Conservation (phyloP, 2,329 filamentous ascomycete species). For the Aureobasidium sp. region DNA sequence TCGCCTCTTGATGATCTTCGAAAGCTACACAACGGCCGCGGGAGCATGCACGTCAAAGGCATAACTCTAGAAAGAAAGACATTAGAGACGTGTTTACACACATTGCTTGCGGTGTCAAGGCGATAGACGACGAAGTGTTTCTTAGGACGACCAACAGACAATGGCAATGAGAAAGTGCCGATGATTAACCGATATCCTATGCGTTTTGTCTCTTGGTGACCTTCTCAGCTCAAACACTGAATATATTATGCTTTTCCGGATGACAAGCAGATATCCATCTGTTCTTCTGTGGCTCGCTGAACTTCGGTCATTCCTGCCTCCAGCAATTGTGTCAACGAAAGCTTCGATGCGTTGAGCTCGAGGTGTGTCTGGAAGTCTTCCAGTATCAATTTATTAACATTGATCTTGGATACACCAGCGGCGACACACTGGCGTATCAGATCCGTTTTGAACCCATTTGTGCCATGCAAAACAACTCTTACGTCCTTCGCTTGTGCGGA, state of each 20-base stretch:
- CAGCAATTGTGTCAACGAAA: constrained; percentile 45
- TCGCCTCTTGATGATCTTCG: neutral
- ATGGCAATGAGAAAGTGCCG: neutral
- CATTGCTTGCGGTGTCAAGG: neutral
- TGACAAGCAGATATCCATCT: constrained; percentile 44
- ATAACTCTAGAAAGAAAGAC: neutral
- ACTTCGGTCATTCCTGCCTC: constrained; percentile 48
- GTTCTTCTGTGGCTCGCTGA: constrained; percentile 47
- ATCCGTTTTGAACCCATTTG: constrained; percentile 45
- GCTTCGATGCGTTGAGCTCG: constrained; percentile 40
- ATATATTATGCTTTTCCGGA: constrained; percentile 26
- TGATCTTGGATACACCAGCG: constrained; percentile 48
- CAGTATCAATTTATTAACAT: constrained; percentile 44
- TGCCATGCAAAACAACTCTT: constrained; percentile 48
- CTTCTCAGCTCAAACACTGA: neutral
- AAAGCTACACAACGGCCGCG: neutral
- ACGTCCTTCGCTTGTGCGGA: constrained; percentile 17
- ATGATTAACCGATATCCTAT: neutral
- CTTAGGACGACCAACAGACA: neutral
- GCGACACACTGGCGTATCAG: constrained; percentile 47
- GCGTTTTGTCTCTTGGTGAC: no score
- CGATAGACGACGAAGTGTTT: neutral
- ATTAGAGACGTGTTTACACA: neutral
- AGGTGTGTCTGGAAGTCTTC: constrained; percentile 39
- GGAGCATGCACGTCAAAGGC: neutral